Evolutionary conservation across 106 monocot species (phyloP).

Genomic region (Dendrobium chrysotoxum): DNA sequence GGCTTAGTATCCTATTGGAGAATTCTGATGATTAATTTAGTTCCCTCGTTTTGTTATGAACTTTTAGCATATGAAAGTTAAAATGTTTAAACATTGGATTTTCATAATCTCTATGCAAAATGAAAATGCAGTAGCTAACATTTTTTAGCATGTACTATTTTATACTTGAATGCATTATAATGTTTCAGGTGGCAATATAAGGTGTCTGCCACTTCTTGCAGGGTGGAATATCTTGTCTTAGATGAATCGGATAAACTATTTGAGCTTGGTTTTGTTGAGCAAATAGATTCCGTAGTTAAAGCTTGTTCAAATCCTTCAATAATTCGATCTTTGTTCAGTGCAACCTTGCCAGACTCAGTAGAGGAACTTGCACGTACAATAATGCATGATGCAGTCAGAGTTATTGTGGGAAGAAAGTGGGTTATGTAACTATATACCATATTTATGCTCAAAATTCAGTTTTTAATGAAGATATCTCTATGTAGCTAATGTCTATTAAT

Average conservation of each 20-base stretch:
- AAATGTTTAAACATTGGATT: neutral
- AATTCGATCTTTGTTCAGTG: conserved; percentile 87
- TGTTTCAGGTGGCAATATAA: neutral
- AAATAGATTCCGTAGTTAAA: conserved; percentile 87
- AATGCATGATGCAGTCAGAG: conserved; percentile 95
- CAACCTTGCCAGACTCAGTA: conserved; percentile 90
- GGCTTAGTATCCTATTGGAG: too few relatives aligned
- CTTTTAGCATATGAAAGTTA: neutral
- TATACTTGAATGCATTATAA: neutral
- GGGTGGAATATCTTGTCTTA: conserved; percentile 85
- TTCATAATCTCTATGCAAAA: neutral
- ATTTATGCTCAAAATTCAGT: neutral
- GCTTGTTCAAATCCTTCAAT: conserved; percentile 90
- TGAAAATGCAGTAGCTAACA: neutral
- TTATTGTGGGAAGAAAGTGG: conserved; percentile 90
- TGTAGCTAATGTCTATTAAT: conserved; percentile 1
- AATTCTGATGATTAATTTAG: neutral
- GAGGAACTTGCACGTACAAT: conserved; percentile 92
- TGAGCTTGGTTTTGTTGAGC: conserved; percentile 88
- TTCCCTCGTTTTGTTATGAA: neutral
- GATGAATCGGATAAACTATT: conserved; percentile 99
- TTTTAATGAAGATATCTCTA: neutral
- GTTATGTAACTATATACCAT: conserved; percentile 6
- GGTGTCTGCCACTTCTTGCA: conserved; percentile 25
- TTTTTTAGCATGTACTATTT: neutral